These are phyloP conservation scores for Saccharomyces hybrid DNA, from an alignment of 1,139 yeast species.

Conservation along the genomic window DNA sequence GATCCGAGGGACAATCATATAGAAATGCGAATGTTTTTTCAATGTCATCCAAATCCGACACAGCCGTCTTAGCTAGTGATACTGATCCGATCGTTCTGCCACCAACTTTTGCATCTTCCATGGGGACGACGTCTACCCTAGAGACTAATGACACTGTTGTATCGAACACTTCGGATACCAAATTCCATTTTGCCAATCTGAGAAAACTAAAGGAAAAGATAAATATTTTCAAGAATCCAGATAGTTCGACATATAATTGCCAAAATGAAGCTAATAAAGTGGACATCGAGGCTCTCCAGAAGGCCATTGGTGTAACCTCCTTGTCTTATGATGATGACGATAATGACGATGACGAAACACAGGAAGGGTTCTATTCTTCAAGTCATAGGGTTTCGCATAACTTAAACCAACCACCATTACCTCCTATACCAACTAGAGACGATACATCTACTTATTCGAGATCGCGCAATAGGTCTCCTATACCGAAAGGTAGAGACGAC, in stretches of 20 bases:
- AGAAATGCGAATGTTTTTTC: neutral
- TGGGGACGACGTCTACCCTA: constrained; percentile 20
- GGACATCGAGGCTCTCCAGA: constrained; percentile 31
- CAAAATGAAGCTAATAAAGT: constrained; percentile 15
- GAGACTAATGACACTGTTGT: constrained; percentile 19
- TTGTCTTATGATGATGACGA: constrained; percentile 11
- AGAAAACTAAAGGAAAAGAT: constrained; percentile 31
- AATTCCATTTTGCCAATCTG: constrained; percentile 31
- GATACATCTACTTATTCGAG: neutral
- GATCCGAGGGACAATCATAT: neutral
- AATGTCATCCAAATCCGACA: neutral
- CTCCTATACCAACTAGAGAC: constrained; percentile 27
- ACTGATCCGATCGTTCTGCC: constrained; percentile 1
- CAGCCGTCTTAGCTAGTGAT: neutral
- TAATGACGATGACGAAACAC: constrained; percentile 9
- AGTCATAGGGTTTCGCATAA: neutral
- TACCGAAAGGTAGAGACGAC: neutral
- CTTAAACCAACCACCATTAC: constrained; percentile 20
- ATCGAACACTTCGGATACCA: constrained; percentile 24
- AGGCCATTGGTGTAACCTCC: constrained; percentile 31
- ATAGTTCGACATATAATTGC: constrained; percentile 10
- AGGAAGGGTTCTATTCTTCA: neutral
- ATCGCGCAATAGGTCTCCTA: constrained; percentile 1
- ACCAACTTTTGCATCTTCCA: constrained; percentile 22
- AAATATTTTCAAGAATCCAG: constrained; percentile 30